Evolutionary conservation across 805 yeast species (phyloP), one percentile per base, ranked within the genome.

Genomic region (Kodamaea jinghongensis): DNA sequence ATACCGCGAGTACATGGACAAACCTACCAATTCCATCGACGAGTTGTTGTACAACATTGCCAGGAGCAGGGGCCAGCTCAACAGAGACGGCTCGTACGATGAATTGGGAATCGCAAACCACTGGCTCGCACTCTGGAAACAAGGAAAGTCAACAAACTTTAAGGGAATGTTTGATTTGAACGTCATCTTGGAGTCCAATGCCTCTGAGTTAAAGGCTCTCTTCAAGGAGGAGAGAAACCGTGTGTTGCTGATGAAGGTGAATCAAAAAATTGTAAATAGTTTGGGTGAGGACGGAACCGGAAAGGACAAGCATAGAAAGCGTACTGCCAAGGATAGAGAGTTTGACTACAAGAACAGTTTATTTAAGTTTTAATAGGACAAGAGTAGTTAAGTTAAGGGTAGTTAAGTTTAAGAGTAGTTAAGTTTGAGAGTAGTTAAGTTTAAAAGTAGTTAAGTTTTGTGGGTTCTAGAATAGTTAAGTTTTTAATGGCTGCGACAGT

Each of bases 1-100:
- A 7, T 80, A 80, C 49, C 45, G 50, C 1, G 67, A 71, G 36
- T 81, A 70, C 50, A 58, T 78, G 47, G 49, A 63, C 7, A 63
- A 67, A 23, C 95, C 96, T 1, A 86, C 96, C 0, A 89, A 89
- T 56, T 76, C 81, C 46, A 68, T 88, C 2, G 71, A 76, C 40
- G 76, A 70, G 42, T 65, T 88, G 14, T 58, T 87, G 25, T 55
- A 56, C 33, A 62, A 70, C 11, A 67, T 82, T 6, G 78, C 80
- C 9, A 63, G 58, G 40, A 57, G 58, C 13, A 58, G 70, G 17
- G 59, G 60, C 4, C 63, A 61, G 36, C 50, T 70, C 7, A 60
- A 62, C 8, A 55, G 46, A 10, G 68, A 62, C 23, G 64, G 60
- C 2, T 41, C 63, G 6, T 72, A 60, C 39, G 81, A 79, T 54